Base-by-base conservation (phyloP, 78 protist species). In the Trichosphaerium sp. region DNA sequence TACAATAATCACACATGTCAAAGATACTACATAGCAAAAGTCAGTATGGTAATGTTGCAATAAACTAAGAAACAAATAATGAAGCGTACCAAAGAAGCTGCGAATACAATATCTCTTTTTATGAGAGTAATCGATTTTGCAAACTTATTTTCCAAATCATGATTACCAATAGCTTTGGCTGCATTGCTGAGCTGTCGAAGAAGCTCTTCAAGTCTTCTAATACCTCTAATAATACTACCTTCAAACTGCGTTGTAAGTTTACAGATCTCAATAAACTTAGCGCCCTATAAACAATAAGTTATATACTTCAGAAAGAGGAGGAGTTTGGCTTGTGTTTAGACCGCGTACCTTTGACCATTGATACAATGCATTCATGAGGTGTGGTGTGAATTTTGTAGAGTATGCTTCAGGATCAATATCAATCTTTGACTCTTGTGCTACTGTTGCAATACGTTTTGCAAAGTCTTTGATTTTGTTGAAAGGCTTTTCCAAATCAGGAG, bases 41-140 rank as follows among this genome's bases (percentile, higher is more conserved):
- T n/a, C n/a, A n/a, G n/a, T n/a, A n/a, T n/a, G n/a, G n/a, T n/a
- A n/a, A n/a, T n/a, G n/a, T n/a, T n/a, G n/a, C n/a, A n/a, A n/a
- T n/a, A n/a, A n/a, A n/a, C n/a, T n/a, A n/a, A n/a, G n/a, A n/a
- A n/a, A n/a, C n/a, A n/a, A n/a, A n/a, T n/a, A n/a, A n/a, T n/a
- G n/a, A n/a, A n/a, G n/a, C n/a, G n/a, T n/a, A n/a, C n/a, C 29
- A 96, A 71, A 15, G 90, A 76, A 32, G 94, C 88, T 6, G 94
- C 91, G 47, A 97, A 96, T n/a, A 87, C 94, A 35, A 96, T 95
- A 72, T 84, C 98, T 31, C 97, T 65, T 44, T 84, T 87, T 28
- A 93, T 51, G 31, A 21, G 31, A 6, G 72, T 55, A 4, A 69
- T 81, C 23, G 83, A 91, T 38, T 58, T 80, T 2, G 66, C 58